phyloP scores from a whole-genome alignment of 257 asterid species.

The Schizonepeta tenuifolia region DNA sequence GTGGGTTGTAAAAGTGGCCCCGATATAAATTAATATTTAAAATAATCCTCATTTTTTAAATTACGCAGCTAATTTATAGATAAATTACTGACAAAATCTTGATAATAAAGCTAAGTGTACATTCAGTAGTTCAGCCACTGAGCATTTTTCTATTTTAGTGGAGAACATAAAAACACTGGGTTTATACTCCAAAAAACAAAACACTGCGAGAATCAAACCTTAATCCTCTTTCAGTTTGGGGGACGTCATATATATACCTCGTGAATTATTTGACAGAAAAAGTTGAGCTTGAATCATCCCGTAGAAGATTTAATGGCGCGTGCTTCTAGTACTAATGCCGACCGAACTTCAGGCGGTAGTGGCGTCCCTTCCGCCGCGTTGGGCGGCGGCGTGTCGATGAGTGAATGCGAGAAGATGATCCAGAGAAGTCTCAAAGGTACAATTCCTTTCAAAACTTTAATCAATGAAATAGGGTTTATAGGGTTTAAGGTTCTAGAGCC shows the following conservation, averaged over 20 bases:
- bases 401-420: constrained; percentile 70
- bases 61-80: no score
- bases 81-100: no score
- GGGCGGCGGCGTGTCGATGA: constrained; percentile 50
- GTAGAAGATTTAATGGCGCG: constrained; percentile 24
- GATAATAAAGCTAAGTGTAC: no score
- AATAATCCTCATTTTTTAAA: no score
- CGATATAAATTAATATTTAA: no score
- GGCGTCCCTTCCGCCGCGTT: constrained; percentile 10
- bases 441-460: background rate
- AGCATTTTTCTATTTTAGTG: no score
- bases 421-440: constrained; percentile 65
- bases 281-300: background rate
- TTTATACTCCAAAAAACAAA: no score
- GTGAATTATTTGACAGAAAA: background rate
- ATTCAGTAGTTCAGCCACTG: no score
- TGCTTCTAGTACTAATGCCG: constrained; percentile 2
- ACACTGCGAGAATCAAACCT: background rate
- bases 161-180: background rate
- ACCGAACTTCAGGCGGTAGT: constrained; percentile 7
- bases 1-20: no score
- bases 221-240: background rate
- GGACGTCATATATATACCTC: background rate
- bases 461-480: background rate
- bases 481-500: constrained; percentile 33